phyloP scores from a whole-genome alignment of 192 early-diverging fungal genomes.

The Umbelopsis sp. region DNA sequence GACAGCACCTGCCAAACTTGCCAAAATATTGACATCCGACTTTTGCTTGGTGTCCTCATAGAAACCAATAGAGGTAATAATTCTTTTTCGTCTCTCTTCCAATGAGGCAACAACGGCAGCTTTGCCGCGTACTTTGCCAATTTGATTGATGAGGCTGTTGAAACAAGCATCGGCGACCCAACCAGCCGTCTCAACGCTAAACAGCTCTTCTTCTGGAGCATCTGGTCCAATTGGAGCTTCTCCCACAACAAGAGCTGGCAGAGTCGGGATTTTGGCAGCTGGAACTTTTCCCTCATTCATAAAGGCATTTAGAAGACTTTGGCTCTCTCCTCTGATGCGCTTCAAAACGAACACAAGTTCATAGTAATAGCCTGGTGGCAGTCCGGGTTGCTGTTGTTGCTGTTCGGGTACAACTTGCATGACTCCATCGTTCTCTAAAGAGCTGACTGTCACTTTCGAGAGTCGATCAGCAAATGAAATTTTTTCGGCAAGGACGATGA shows the following conservation, averaged over 20 bases:
- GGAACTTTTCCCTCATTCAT: conserved; percentile 51
- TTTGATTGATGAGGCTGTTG: conserved; percentile 44
- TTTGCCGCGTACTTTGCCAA: conserved; percentile 40
- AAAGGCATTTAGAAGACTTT: conserved; percentile 62
- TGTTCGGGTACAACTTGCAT: conserved; percentile 11
- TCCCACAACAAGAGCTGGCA: conserved; percentile 54
- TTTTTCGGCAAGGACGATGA: conserved; percentile 33
- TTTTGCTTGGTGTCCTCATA: conserved; percentile 65
- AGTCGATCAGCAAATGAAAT: conserved; percentile 56
- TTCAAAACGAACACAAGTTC: conserved; percentile 66
- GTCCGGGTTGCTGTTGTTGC: conserved; percentile 25
- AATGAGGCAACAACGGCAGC: conserved; percentile 41
- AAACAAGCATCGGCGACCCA: conserved; percentile 49
- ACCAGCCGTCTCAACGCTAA: conserved; percentile 61
- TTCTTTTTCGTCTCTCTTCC: conserved; percentile 64
- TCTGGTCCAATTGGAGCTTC: conserved; percentile 21
- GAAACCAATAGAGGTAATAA: conserved; percentile 63
- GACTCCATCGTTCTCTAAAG: conserved; percentile 52
- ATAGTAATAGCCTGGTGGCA: conserved; percentile 57
- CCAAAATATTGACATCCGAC: conserved; percentile 68
- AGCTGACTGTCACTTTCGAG: conserved; percentile 57
- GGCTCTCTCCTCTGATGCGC: conserved; percentile 69
- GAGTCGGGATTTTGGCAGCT: conserved; percentile 43
- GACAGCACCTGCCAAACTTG: conserved; percentile 78
- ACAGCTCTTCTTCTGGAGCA: conserved; percentile 36